Base-by-base conservation (phyloP, 495 filamentous ascomycete genomes). In the Penicillium canariense region DNA sequence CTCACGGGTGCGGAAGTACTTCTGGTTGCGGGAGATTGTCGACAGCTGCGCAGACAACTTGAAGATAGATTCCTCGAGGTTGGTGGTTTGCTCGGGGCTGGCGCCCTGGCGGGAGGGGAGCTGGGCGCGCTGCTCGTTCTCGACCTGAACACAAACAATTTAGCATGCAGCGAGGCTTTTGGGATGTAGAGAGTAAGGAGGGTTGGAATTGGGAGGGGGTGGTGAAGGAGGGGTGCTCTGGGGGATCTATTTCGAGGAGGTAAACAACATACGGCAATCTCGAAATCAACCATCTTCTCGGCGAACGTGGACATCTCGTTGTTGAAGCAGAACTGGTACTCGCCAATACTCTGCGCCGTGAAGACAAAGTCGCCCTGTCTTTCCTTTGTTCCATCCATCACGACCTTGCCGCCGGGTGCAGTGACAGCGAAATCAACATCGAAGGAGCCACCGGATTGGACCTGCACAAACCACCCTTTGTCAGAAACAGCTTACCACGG, bases 1-100 rank as follows among this genome's bases (percentile, higher is more conserved):
- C 78, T 99, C 95, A 57, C 95, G 85, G 2, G 95, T 99, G 28
- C 95, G 89, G 86, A 99, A 99, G 76, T 97, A 97, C 68, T 97
- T 97, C 69, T 99, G 95, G 77, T 96, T 96, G 43, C 95, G 86
- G 15, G 89, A 90, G 67, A 99, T 93, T 50, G 93, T 97, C n/a
- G 91, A 96, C 32, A 99, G 76, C 65, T 95, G 90, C 47, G 88
- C 85, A 5, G 93, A 97, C 47, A 99, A 77, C 75, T 97, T 97
- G 80, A 90, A 89, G 67, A 97, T 88, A 10, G 91, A 95, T 75
- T 99, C 95, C 68, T 97, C 94, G 30, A 99, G 82, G 8, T 83
- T 87, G 43, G 85, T 84, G 11, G 93, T 92, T 67, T 99, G 95
- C 72, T 99, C 95, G 36, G 93, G 89, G 50, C 85, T 83, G 46